These are phyloP conservation scores for Salix arbutifolia DNA, from an alignment of 345 rosid genomes.

Conservation along the genomic window DNA sequence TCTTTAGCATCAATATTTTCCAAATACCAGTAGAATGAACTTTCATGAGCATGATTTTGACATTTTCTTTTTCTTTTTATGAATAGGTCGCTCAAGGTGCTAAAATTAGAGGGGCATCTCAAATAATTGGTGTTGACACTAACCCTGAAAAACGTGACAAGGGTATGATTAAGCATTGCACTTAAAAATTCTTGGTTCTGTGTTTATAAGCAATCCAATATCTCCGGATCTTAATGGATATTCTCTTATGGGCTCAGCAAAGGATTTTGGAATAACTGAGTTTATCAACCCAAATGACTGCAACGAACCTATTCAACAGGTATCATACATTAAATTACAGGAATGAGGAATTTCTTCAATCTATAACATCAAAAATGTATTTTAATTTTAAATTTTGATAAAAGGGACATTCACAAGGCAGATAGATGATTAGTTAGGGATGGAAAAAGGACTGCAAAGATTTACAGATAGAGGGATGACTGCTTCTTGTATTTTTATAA, in stretches of 20 bases:
- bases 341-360: not conserved
- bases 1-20: not conserved
- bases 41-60: not conserved
- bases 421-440: not conserved
- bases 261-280: constrained; percentile 72
- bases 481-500: not conserved
- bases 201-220: not conserved
- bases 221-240: constrained; percentile 5
- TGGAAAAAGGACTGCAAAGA: not conserved
- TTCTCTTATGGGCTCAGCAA: constrained; percentile 46
- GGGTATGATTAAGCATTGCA: constrained; percentile 39
- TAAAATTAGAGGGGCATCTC: constrained; percentile 72
- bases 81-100: constrained; percentile 93
- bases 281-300: constrained; percentile 62
- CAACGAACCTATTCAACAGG: constrained; percentile 82
- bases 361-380: not conserved
- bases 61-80: not conserved
- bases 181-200: constrained; percentile 8
- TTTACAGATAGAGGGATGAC: not conserved
- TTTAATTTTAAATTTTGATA: not conserved
- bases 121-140: constrained; percentile 80
- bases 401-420: not conserved
- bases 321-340: constrained; percentile 16
- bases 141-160: constrained; percentile 62
- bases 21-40: not conserved